Evolutionary conservation across 331 rosid species (phyloP).

Genomic region (Ulmus americana): DNA sequence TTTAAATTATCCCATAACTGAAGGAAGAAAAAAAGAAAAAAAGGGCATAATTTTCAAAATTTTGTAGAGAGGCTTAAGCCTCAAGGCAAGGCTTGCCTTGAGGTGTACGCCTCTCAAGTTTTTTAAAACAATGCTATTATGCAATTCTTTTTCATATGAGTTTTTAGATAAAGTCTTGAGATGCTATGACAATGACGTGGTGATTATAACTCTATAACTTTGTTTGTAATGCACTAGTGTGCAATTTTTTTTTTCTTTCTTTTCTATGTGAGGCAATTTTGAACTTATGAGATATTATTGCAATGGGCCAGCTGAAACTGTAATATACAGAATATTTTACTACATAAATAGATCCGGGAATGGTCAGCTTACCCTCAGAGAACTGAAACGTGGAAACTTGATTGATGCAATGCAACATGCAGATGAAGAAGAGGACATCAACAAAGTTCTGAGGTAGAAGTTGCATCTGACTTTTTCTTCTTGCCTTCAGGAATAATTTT

Average conservation of each 20-base stretch:
- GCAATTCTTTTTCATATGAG: background rate
- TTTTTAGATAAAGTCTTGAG: background rate
- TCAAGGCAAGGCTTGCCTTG: no score
- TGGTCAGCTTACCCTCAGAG: slow-evolving; percentile 86
- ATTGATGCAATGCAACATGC: slow-evolving; percentile 99
- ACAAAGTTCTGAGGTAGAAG: slow-evolving; percentile 88
- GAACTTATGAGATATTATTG: slow-evolving; percentile 28
- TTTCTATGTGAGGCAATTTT: slow-evolving; percentile 7
- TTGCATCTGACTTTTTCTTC: slow-evolving; percentile 12
- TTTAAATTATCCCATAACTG: no score
- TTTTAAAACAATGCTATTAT: background rate
- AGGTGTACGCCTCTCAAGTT: no score
- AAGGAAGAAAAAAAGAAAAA: no score
- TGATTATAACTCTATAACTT: background rate
- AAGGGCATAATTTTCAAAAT: no score
- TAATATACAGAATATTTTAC: slow-evolving; percentile 93
- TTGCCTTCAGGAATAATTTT: slow-evolving; percentile 2
- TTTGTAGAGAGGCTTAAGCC: no score
- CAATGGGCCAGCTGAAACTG: slow-evolving; percentile 93
- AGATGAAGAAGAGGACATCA: slow-evolving; percentile 97
- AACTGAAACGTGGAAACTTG: slow-evolving; percentile 86
- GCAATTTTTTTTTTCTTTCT: slow-evolving; percentile 12
- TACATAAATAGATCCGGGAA: slow-evolving; percentile 86
- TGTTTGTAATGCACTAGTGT: slow-evolving; percentile 3
- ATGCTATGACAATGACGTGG: background rate